phyloP scores from a whole-genome alignment of 805 yeast species.

The Candida vartiovaarae region DNA sequence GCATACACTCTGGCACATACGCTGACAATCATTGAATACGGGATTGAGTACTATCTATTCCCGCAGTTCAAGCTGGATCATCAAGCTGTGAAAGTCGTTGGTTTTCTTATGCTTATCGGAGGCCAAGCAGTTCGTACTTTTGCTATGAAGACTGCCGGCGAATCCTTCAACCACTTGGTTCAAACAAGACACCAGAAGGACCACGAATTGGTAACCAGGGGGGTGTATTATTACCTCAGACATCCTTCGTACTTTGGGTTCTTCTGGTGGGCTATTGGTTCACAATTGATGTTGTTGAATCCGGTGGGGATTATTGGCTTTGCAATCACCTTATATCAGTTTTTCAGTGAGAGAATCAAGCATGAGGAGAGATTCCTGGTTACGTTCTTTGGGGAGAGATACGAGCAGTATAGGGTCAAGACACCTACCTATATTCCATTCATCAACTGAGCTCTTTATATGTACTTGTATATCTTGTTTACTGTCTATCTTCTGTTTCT shows the following conservation, averaged over 20 bases:
- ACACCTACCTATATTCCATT: slow-evolving; percentile 59
- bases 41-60: slow-evolving; percentile 34
- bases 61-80: slow-evolving; percentile 29
- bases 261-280: slow-evolving; percentile 89
- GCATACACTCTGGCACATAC: slow-evolving; percentile 53
- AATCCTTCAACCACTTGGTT: slow-evolving; percentile 78
- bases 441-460: neutral
- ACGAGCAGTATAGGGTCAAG: slow-evolving; percentile 40
- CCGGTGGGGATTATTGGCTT: slow-evolving; percentile 53
- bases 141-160: slow-evolving; percentile 86
- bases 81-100: slow-evolving; percentile 29
- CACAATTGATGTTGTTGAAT: slow-evolving; percentile 67
- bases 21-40: slow-evolving; percentile 44
- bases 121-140: slow-evolving; percentile 68
- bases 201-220: slow-evolving; percentile 67
- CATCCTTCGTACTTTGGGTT: slow-evolving; percentile 94
- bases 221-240: slow-evolving; percentile 59
- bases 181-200: slow-evolving; percentile 42
- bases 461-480: too few species aligned
- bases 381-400: slow-evolving; percentile 65
- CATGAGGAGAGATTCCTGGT: slow-evolving; percentile 65
- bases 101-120: slow-evolving; percentile 36
- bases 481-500: too few species aligned
- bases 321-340: slow-evolving; percentile 49
- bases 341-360: slow-evolving; percentile 60